Evolutionary conservation across 495 filamentous ascomycete species (phyloP), one percentile per base, ranked within the genome.

Genomic region (Trichodelitschia bisporula): DNA sequence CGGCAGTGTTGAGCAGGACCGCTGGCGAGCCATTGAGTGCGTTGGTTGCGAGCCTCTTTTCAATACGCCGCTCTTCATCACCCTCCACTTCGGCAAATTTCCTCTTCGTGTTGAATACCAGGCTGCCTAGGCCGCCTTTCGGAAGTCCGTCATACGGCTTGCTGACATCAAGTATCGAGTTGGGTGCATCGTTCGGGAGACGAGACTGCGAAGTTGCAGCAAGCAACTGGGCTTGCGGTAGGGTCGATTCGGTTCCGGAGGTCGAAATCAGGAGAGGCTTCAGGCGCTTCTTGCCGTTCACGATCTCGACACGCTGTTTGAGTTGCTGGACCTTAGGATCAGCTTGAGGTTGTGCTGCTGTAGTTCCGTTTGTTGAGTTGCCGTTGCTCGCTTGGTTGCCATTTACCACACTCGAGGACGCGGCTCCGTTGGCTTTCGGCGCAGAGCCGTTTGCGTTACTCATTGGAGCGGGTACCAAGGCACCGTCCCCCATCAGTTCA

Each of bases 221-320:
- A 40, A 90, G 69, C 18, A 91, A 48, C 32, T 82, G 72, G 8
- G 77, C 64, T 36, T 82, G 75, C 0, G 83, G 83, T n/a, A 91
- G 55, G 8, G 79, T 86, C 0, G 79, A 79, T 39, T 84, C 72
- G 11, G 21, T 6, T 14, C 76, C 61, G 3, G 73, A 72, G 13
- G 69, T 77, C 3, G 86, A 93, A 11, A 99, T 75, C 3, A 99
- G 61, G 40, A 95, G 50, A 4, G 86, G 86, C 2, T 78, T 77
- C 32, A 99, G 80, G 15, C 89, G 66, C 53, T 95, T 99, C 53
- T 82, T 93, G 12, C 86, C 86, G 32, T 99, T 86, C 1, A 82
- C 91, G 29, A 90, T 75, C 12, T 80, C 91, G 4, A 92, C 78
- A 6, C 84, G 71, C 29, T 78, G 69, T 48, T 95, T 95, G 35